Evolutionary conservation across 2,329 filamentous ascomycete genomes (phyloP).

Genomic region (Pseudohalonectria lignicola): DNA sequence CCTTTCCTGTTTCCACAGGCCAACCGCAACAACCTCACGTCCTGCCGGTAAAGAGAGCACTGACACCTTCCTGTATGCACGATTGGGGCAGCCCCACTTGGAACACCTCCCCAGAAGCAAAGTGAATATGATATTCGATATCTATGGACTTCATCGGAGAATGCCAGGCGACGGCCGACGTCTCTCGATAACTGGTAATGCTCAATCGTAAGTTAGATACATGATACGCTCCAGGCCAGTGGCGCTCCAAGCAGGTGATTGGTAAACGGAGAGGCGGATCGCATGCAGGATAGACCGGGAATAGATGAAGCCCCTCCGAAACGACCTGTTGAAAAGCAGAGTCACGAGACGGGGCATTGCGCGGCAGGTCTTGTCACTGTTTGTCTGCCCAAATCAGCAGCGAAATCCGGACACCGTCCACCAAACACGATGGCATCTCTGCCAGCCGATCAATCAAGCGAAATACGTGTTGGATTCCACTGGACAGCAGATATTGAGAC

Average conservation of each 20-base stretch:
- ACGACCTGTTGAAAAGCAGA: neutral
- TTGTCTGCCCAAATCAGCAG: neutral
- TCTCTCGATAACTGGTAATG: neutral
- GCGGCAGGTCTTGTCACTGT: neutral
- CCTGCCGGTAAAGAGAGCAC: too few species aligned
- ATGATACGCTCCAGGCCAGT: neutral
- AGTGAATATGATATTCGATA: neutral
- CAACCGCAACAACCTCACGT: too few species aligned
- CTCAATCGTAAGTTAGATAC: neutral
- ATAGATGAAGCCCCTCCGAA: constrained; percentile 1
- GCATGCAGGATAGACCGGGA: constrained; percentile 1
- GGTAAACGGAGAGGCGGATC: neutral
- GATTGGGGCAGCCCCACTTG: neutral
- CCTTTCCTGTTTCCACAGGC: too few species aligned
- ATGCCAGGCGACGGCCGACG: neutral
- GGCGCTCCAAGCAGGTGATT: neutral
- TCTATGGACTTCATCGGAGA: neutral
- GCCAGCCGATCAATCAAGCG: neutral
- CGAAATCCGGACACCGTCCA: neutral
- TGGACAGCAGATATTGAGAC: neutral
- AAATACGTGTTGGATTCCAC: too few species aligned
- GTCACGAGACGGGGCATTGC: too few species aligned
- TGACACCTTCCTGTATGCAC: too few species aligned
- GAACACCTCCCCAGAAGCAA: neutral
- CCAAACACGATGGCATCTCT: neutral